phyloP scores from a whole-genome alignment of 75 land plant genomes.

The Sequoiadendron giganteum region DNA sequence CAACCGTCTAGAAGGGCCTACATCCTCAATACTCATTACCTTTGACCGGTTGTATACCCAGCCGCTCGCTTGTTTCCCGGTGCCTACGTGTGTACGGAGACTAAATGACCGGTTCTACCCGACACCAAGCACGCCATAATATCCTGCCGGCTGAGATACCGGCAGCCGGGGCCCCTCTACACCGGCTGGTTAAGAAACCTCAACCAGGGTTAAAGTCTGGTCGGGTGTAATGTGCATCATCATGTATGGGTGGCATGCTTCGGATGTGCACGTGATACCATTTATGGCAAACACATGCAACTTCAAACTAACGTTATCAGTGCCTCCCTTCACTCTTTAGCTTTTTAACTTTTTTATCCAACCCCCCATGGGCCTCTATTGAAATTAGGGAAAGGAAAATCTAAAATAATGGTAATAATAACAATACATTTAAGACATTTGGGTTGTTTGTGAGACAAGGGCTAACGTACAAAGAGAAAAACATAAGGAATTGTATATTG shows the following conservation, averaged over 20 bases:
- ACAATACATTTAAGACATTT: background rate
- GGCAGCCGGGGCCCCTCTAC: constrained; percentile 7
- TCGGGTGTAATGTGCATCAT: background rate
- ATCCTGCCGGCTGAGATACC: constrained; percentile 8
- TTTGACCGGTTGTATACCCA: too few species aligned
- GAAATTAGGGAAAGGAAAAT: background rate
- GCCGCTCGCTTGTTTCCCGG: background rate
- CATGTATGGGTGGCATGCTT: background rate
- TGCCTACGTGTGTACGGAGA: background rate
- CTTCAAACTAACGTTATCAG: background rate
- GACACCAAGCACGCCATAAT: constrained; percentile 5
- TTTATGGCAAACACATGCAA: constrained; percentile 1
- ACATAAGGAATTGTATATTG: background rate
- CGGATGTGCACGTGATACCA: constrained; percentile 3
- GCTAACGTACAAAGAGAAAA: background rate
- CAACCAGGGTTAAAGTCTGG: background rate
- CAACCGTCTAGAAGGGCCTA: too few species aligned
- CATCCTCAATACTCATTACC: too few species aligned
- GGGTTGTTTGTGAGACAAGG: background rate
- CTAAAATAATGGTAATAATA: background rate
- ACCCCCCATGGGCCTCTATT: background rate
- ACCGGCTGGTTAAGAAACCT: background rate
- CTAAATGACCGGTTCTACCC: background rate
- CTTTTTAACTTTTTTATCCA: background rate
- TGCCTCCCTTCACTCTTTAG: background rate